These are phyloP conservation scores for Phyllosticta ampelicida DNA, from an alignment of 2,329 filamentous ascomycete species.

Conservation along the genomic window DNA sequence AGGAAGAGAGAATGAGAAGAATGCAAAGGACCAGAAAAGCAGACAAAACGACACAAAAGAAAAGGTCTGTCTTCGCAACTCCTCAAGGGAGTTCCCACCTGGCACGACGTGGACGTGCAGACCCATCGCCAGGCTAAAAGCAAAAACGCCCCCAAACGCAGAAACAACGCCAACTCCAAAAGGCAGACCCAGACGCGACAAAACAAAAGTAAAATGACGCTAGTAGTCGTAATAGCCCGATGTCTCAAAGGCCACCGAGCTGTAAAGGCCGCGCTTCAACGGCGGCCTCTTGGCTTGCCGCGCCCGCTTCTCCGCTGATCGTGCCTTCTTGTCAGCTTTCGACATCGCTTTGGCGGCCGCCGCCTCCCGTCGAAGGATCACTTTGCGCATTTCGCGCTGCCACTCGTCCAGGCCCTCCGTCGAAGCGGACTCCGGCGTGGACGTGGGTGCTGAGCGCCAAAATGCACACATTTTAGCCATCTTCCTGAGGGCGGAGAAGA, in stretches of 20 bases:
- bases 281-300: background rate
- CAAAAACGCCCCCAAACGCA: background rate
- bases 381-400: background rate
- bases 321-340: background rate
- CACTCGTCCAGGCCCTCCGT: background rate
- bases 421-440: background rate
- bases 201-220: background rate
- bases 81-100: background rate
- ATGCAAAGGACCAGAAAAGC: too few species aligned
- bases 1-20: too few species aligned
- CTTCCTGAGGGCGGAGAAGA: background rate
- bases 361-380: background rate
- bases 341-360: background rate
- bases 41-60: background rate
- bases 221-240: too few species aligned
- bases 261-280: too few species aligned
- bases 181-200: background rate
- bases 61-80: conserved; percentile 1
- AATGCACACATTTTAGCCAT: too few species aligned
- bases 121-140: background rate
- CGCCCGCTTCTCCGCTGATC: too few species aligned
- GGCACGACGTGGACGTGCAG: conserved; percentile 4
- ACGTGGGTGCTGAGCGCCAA: background rate
- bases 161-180: background rate
- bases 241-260: too few species aligned